These are phyloP conservation scores for Diaporthe longicolla DNA, from an alignment of 2,329 filamentous ascomycete species.

Conservation along the genomic window DNA sequence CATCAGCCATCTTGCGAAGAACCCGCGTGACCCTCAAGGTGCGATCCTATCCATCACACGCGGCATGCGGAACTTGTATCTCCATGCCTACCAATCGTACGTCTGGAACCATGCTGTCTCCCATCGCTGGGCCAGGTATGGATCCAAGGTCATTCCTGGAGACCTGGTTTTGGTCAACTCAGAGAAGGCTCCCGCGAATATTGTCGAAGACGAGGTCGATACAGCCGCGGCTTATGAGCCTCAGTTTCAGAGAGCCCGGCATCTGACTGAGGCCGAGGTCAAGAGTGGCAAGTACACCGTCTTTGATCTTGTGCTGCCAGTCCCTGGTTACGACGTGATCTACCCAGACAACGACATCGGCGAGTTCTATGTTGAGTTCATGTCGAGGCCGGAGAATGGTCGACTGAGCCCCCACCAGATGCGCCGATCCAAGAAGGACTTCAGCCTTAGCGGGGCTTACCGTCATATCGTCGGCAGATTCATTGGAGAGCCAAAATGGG, in stretches of 20 bases:
- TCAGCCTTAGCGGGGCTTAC: conserved; percentile 90
- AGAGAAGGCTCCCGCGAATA: conserved; percentile 53
- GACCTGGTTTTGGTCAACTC: conserved; percentile 79
- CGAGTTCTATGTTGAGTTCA: conserved; percentile 88
- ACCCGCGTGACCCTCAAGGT: conserved; percentile 80
- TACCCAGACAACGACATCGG: conserved; percentile 89
- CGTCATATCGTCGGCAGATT: conserved; percentile 85
- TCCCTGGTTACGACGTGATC: conserved; percentile 90
- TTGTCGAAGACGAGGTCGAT: conserved; percentile 75
- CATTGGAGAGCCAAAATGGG: conserved; percentile 73
- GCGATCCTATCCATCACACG: conserved; percentile 85
- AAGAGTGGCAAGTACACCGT: conserved; percentile 82
- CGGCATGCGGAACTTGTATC: conserved; percentile 91
- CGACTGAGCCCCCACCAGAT: conserved; percentile 86
- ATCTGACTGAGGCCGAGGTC: conserved; percentile 83
- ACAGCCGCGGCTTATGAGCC: conserved; percentile 60
- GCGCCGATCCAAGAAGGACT: conserved; percentile 87
- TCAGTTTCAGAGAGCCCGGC: conserved; percentile 71
- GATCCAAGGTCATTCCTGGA: conserved; percentile 81
- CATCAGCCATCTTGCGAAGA: conserved; percentile 79
- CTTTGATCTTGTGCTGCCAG: conserved; percentile 90
- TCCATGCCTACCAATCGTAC: conserved; percentile 95
- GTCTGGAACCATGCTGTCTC: conserved; percentile 93
- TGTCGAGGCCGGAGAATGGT: conserved; percentile 84
- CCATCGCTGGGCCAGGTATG: conserved; percentile 83